These are phyloP conservation scores for Hypoxylon sp. DNA, from an alignment of 2,329 filamentous ascomycete species.

Conservation along the genomic window DNA sequence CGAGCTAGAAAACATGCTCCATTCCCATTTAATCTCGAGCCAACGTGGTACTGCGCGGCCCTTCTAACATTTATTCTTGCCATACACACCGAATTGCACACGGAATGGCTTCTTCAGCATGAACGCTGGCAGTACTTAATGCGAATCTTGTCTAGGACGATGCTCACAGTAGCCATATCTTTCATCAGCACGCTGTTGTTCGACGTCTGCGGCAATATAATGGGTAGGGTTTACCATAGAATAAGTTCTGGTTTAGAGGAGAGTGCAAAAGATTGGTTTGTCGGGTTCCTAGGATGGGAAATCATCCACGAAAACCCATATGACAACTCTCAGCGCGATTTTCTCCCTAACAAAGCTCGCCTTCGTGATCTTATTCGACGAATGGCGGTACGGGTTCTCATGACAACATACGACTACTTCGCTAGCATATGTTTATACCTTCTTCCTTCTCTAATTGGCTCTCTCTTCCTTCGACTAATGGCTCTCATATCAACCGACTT, in stretches of 20 bases:
- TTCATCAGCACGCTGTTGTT: conserved; percentile 46
- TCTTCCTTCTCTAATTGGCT: background rate
- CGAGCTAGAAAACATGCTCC: conserved; percentile 30
- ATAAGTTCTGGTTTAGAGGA: background rate
- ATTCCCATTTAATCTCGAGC: conserved; percentile 44
- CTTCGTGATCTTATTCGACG: conserved; percentile 19
- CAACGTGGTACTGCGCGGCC: conserved; percentile 38
- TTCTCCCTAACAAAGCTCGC: conserved; percentile 16
- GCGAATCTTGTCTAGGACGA: conserved; percentile 36
- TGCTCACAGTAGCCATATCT: conserved; percentile 39
- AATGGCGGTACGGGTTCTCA: conserved; percentile 1
- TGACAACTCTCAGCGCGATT: conserved; percentile 8
- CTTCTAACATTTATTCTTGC: conserved; percentile 34
- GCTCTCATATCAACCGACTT: conserved; percentile 26
- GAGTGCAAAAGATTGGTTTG: conserved; percentile 16
- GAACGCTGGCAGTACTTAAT: conserved; percentile 29
- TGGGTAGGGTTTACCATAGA: conserved; percentile 1
- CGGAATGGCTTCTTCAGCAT: conserved; percentile 25
- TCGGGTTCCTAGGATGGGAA: conserved; percentile 36
- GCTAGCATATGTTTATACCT: background rate
- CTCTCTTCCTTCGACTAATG: conserved; percentile 9
- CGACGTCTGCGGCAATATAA: conserved; percentile 40
- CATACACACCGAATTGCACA: conserved; percentile 37
- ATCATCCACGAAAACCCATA: conserved; percentile 29
- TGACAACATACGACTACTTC: conserved; percentile 22